These are phyloP conservation scores for Pleurotus pulmonarius DNA, from an alignment of 768 basidiomycete species.

Conservation along the genomic window DNA sequence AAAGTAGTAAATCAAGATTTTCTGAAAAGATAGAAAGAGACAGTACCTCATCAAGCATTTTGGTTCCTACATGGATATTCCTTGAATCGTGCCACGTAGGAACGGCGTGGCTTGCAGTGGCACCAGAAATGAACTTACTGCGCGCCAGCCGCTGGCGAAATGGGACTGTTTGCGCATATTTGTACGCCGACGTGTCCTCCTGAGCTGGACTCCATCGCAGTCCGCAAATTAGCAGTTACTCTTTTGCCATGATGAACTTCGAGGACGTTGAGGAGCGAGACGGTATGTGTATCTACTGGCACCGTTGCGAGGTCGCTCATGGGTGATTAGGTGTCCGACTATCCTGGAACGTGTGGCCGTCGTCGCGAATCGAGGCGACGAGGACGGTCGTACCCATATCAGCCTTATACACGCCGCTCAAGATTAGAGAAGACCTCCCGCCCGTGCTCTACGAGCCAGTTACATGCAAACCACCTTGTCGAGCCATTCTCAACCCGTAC, in stretches of 20 bases:
- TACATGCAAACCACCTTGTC: constrained; percentile 96
- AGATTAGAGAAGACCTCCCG: constrained; percentile 89
- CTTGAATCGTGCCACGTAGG: too few species aligned
- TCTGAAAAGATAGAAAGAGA: too few species aligned
- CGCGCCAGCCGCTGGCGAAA: too few species aligned
- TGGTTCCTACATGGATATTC: too few species aligned
- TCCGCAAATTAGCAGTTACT: too few species aligned
- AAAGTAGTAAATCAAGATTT: too few species aligned
- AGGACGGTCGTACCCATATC: constrained; percentile 97
- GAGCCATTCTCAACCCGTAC: constrained; percentile 96
- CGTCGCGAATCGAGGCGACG: constrained; percentile 96
- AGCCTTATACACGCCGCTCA: constrained; percentile 95
- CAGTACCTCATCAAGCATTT: too few species aligned
- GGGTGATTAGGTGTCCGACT: constrained; percentile 72
- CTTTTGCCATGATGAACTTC: constrained; percentile 67
- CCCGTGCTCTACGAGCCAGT: constrained; percentile 98
- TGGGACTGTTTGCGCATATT: too few species aligned
- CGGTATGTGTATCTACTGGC: constrained; percentile 46
- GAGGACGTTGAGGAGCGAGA: constrained; percentile 98
- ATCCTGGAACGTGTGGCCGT: constrained; percentile 99
- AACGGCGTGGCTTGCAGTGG: too few species aligned
- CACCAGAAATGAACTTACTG: too few species aligned
- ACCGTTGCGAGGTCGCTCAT: not conserved
- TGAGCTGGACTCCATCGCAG: too few species aligned
- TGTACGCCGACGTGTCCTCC: too few species aligned